Conservation (phyloP, 202 grass and related monocot genomes). For the Schoenoplectus triqueter region DNA sequence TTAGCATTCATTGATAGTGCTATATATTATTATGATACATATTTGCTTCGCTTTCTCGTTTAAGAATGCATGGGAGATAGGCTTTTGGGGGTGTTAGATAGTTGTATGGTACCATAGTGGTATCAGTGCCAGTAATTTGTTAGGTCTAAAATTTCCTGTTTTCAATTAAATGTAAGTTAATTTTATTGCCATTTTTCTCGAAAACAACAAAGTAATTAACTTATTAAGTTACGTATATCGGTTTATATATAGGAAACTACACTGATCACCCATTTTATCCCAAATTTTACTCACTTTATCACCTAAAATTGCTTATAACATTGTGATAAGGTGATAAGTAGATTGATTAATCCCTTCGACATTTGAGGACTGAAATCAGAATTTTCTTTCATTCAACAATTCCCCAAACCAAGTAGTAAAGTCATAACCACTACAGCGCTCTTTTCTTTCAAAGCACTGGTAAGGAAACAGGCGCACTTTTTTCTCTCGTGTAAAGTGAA, state of each 20-base stretch:
- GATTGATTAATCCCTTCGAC: not conserved
- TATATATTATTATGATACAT: not conserved
- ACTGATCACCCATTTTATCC: not conserved
- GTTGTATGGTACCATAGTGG: not conserved
- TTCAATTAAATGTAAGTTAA: not conserved
- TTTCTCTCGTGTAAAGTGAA: slow-evolving; percentile 28
- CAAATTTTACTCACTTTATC: not conserved
- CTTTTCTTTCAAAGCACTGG: no score
- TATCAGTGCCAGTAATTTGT: not conserved
- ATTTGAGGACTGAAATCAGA: no score
- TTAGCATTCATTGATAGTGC: not conserved
- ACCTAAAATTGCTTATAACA: not conserved
- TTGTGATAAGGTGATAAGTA: slow-evolving; percentile 7
- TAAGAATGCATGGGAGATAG: not conserved
- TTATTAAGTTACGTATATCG: not conserved
- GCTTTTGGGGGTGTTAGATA: not conserved
- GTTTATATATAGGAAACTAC: not conserved
- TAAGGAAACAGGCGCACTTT: not conserved
- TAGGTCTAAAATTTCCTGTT: not conserved
- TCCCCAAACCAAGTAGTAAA: no score
- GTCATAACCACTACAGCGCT: no score
- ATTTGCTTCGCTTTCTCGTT: not conserved
- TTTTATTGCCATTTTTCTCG: not conserved
- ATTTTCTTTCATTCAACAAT: no score
- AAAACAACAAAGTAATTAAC: not conserved